phyloP scores from a whole-genome alignment of 257 asterid species.

The Salvia miltiorrhiza region DNA sequence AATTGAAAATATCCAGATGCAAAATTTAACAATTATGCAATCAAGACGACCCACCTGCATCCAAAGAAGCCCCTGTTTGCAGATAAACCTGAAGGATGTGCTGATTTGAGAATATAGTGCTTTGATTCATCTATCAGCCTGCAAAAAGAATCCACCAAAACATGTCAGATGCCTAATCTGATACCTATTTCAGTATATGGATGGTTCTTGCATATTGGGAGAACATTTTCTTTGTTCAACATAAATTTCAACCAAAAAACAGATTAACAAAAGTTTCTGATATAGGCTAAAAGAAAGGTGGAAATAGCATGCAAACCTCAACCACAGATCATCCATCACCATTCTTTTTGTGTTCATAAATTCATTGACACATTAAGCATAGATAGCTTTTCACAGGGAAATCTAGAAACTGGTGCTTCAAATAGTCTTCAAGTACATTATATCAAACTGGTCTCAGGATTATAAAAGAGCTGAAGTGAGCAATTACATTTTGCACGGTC shows the following conservation, averaged over 20 bases:
- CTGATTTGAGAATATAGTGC: conserved; percentile 80
- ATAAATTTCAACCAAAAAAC: background rate
- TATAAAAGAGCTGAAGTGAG: background rate
- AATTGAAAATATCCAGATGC: background rate
- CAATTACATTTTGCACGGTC: background rate
- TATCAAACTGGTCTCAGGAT: background rate
- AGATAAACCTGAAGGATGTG: conserved; percentile 98
- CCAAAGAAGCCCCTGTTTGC: conserved; percentile 98
- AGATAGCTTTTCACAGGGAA: background rate
- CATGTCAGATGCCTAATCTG: background rate
- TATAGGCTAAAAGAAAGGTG: background rate
- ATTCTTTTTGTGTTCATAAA: background rate
- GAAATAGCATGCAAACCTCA: background rate
- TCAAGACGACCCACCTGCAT: conserved; percentile 60
- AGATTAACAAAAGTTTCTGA: background rate
- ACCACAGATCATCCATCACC: background rate
- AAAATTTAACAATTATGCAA: conserved; percentile 13
- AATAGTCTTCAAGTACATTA: background rate
- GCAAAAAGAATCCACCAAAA: conserved; percentile 21
- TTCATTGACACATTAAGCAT: background rate
- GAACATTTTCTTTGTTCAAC: background rate
- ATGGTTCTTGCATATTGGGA: background rate
- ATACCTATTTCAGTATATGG: background rate
- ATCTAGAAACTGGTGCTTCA: background rate
- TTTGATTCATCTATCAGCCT: conserved; percentile 84